Evolutionary conservation across 306 rosid species (phyloP).

Genomic region (Adenanthera pavonina): DNA sequence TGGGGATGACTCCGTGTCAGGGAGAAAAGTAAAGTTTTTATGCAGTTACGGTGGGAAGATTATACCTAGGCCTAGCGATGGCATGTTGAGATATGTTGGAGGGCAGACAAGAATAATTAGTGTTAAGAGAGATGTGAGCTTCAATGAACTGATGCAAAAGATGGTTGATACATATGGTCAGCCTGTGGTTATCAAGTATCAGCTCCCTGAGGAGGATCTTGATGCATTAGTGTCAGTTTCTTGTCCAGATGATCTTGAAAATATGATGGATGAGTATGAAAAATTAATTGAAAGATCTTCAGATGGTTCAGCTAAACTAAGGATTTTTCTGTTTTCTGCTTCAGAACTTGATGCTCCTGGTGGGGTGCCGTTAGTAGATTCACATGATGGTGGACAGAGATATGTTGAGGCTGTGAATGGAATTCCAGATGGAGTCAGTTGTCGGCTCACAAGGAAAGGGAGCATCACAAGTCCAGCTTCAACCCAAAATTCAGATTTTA

Average conservation of each 20-base stretch:
- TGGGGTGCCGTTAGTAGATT: conserved; percentile 52
- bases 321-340: conserved; percentile 77
- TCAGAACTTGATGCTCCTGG: conserved; percentile 64
- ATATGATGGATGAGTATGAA: conserved; percentile 92
- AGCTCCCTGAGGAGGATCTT: conserved; percentile 92
- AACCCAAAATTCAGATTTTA: conserved; percentile 83
- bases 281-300: conserved; percentile 72
- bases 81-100: conserved; percentile 89
- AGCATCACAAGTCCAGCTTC: conserved; percentile 76
- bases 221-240: conserved; percentile 88
- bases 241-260: conserved; percentile 84
- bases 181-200: conserved; percentile 79
- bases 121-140: conserved; percentile 70
- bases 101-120: conserved; percentile 91
- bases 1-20: conserved; percentile 62
- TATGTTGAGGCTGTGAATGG: conserved; percentile 90
- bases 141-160: conserved; percentile 69
- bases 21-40: conserved; percentile 74
- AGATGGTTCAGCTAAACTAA: conserved; percentile 79
- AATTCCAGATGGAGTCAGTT: conserved; percentile 48
- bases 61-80: conserved; percentile 87
- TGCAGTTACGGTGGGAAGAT: conserved; percentile 94
- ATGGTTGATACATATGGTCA: conserved; percentile 77
- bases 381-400: conserved; percentile 67
- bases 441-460: conserved; percentile 61